Base-by-base conservation (phyloP, 441 rosid genomes). In the Croton setiger region DNA sequence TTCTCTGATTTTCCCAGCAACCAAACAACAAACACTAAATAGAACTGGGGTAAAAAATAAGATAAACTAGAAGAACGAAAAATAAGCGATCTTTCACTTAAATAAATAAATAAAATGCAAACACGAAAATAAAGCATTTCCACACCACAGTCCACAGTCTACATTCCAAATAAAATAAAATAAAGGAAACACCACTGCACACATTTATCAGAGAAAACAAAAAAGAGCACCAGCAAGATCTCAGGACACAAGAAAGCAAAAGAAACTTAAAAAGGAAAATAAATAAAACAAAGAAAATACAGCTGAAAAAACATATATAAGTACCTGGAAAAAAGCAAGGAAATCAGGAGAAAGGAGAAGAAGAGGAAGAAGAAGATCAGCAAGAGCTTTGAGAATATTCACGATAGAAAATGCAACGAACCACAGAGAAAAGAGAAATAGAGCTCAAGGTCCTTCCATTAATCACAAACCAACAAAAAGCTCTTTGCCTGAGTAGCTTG, bases 401-500 rank as follows among this genome's bases (percentile, higher is more conserved):
- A 37, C 75, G 52, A 63, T 51, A 82, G 64, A 70, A 78, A 74
- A 37, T 49, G 51, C 18, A 43, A 47, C 3, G 48, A 53, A 23
- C 44, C 18, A 55, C 56, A 35, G 64, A 64, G 72, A 71, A 66
- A 69, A 79, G 54, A 53, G 66, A 43, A 27, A 36, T 44, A 72
- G 23, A 35, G 76, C 70, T 70, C 65, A 87, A 75, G 90, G 84
- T 37, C 83, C 89, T 77, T 85, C 92, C 90, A 86, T 85, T 74
- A 81, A 81, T 74, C 85, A 75, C 78, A 76, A 87, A 83, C 76
- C 87, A 85, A 82, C 85, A 73, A 79, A 80, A 0, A 72, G 76
- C 82, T 69, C 43, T 39, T 48, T 65, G 54, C 21, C 70, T 76
- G 72, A 71, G 74, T 49, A 69, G 68, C 54, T 69, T 73, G 78